A percentile compares a stretch with the other conserved stretches of the same genome.
These are phyloP conservation scores for Mycena belliarum DNA, from an alignment of 768 basidiomycete genomes.

Conservation along the genomic window DNA sequence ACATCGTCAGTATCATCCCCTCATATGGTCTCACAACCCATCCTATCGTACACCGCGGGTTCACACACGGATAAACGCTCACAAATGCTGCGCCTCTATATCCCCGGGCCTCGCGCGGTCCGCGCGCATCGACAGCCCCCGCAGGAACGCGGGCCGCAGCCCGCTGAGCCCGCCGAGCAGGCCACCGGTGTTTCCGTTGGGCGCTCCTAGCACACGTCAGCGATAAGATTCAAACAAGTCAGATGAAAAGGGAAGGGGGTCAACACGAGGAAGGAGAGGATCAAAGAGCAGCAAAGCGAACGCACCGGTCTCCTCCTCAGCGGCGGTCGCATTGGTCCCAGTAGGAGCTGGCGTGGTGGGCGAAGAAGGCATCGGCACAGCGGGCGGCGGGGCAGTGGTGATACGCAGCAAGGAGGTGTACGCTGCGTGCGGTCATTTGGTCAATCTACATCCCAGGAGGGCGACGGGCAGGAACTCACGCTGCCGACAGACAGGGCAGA, in stretches of 20 bases:
- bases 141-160: slow-evolving; percentile 33
- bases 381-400: slow-evolving; percentile 63
- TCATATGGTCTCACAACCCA: no score
- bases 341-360: not conserved
- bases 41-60: no score
- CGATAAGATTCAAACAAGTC: no score
- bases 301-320: slow-evolving; percentile 3
- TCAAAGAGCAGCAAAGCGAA: not conserved
- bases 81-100: slow-evolving; percentile 16
- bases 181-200: slow-evolving; percentile 22
- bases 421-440: slow-evolving; percentile 42
- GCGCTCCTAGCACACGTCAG: no score
- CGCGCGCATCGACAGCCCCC: slow-evolving; percentile 24
- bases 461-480: no score
- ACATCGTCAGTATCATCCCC: no score
- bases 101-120: slow-evolving; percentile 8
- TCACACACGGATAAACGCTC: no score
- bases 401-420: slow-evolving; percentile 88
- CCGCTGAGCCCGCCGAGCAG: slow-evolving; percentile 26
- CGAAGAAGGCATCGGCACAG: slow-evolving; percentile 23
- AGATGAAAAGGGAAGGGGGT: no score
- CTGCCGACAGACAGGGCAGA: slow-evolving; percentile 94
- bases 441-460: no score
- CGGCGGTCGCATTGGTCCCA: not conserved
- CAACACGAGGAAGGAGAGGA: not conserved